Evolutionary conservation across 768 basidiomycete species (phyloP).

Genomic region (Mycena chlorophos): DNA sequence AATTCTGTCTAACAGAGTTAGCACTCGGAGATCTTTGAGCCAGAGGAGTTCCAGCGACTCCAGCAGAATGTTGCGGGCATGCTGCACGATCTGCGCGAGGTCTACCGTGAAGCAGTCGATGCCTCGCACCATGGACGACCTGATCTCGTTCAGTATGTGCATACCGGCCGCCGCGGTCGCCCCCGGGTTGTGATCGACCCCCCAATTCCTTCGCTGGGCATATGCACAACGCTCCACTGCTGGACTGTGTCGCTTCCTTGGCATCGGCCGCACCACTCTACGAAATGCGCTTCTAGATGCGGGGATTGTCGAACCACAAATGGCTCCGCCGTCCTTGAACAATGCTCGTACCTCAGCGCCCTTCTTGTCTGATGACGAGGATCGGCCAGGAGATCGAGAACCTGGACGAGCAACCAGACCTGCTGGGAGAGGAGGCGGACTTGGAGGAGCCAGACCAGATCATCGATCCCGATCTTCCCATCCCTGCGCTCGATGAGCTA

Average conservation of each 20-base stretch:
- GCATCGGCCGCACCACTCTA: slow-evolving; percentile 15
- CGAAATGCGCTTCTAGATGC: slow-evolving; percentile 23
- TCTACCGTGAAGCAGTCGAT: not conserved
- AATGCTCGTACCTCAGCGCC: not conserved
- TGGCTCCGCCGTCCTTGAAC: slow-evolving; percentile 22
- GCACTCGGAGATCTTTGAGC: not conserved
- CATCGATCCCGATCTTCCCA: slow-evolving; percentile 8
- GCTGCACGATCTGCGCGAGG: not conserved
- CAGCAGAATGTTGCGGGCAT: not conserved
- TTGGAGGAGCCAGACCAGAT: slow-evolving; percentile 8
- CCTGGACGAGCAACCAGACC: slow-evolving; percentile 8
- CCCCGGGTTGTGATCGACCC: slow-evolving; percentile 30
- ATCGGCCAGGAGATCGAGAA: not conserved
- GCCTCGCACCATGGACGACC: slow-evolving; percentile 1
- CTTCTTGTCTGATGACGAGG: not conserved
- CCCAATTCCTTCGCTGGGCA: slow-evolving; percentile 21
- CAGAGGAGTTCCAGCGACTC: not conserved
- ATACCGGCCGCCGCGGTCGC: slow-evolving; percentile 23
- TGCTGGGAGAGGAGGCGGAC: not conserved
- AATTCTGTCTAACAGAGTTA: not conserved
- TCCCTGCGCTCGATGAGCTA: slow-evolving; percentile 23
- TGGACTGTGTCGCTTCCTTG: slow-evolving; percentile 15
- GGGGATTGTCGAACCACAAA: slow-evolving; percentile 22
- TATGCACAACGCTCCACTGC: slow-evolving; percentile 22
- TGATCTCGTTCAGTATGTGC: not conserved